Base-by-base conservation (phyloP, 805 yeast species). In the Suhomyces vadensis region DNA sequence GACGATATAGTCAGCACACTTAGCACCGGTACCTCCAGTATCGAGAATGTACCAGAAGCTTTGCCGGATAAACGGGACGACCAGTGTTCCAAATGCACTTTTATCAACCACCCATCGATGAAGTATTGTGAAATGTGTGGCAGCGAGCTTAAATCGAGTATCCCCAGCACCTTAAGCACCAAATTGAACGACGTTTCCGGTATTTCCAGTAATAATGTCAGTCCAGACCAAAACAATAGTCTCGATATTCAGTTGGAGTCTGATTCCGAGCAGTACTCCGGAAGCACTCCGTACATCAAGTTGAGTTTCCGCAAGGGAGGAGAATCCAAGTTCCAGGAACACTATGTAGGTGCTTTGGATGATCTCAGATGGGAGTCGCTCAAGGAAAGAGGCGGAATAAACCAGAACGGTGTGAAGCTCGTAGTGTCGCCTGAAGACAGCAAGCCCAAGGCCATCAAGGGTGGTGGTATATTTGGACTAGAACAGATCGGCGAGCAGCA, bases 81-180 rank as follows among this genome's bases (percentile, higher is more conserved):
- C 26, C 73, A 67, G 48, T 79, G 84, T 47, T 73, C 76, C 0
- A 65, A 61, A 39, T 87, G 95, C 53, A 87, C 98, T 0, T 92
- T 90, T 56, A 66, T 80, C 9, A 94, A 92, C 60, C 96, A 91
- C 61, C 86, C 90, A 0, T 79, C 87, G 2, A 70, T 92, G 72
- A 64, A 73, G 27, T 74, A 72, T 49, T 92, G 99, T 63, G 99
- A 92, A 62, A 76, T 94, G 58, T 92, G 98, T 66, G 97, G 96
- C 0, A 71, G 83, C 0, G 69, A 70, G 25, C 27, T 51, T 17
- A 42, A 40, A 17, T 31, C 54, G 2, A 35, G 43, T 4, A 42
- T 50, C 9, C 44, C 43, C 11, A 38, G 40, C 19, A 26, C 4
- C 3, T 39, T 48, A 14, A 29, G 4, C 33, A 29, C 4, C 10